Base-by-base conservation (phyloP, 2,329 filamentous ascomycete species). In the Domatiomyces catenatus region DNA sequence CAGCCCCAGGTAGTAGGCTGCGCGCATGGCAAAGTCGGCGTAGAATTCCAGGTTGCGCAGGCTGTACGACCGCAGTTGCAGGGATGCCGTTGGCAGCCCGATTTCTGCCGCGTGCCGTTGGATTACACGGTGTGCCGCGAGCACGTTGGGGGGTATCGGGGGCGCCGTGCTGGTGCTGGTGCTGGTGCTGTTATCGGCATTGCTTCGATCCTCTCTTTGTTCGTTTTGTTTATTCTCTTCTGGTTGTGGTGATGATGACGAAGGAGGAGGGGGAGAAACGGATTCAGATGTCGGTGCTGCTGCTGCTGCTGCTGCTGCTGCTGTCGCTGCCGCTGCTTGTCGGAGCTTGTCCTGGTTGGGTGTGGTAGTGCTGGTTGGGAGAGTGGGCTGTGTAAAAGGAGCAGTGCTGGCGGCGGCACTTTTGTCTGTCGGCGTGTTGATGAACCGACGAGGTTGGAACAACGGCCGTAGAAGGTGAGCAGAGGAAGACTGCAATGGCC, bases 41-140 rank as follows among this genome's bases (percentile, higher is more conserved):
- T 94, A 95, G 71, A 95, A 89, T 62, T 94, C 86, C 52, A 98
- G 79, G 59, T 94, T 92, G 53, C 88, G 86, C 36, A 89, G 74
- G 61, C 78, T 88, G 74, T 86, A 98, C 32, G 90, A 94, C 59
- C 92, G 86, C 47, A 98, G 72, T 66, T 98, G 92, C 32, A 98
- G 80, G 66, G 95, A 83, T 71, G 87, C 94, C 8, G 84, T 80
- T 10, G 88, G 88, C 36, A 94, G 77, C 48, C 86, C 86, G 63
- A 86, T 81, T 62, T 81, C 68, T 45, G 84, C 75, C 56, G 85
- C 82, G 28, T 59, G 55, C 60, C 84, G 86, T 48, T 96, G 75
- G 15, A 92, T 90, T 56, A 83, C 80, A 47, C 95, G 77, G 68
- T 94, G 92, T 44, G 93, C 73, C 39, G 90, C 86, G 20, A 56